phyloP scores from a whole-genome alignment of 257 asterid species.

The Solanum okadae region DNA sequence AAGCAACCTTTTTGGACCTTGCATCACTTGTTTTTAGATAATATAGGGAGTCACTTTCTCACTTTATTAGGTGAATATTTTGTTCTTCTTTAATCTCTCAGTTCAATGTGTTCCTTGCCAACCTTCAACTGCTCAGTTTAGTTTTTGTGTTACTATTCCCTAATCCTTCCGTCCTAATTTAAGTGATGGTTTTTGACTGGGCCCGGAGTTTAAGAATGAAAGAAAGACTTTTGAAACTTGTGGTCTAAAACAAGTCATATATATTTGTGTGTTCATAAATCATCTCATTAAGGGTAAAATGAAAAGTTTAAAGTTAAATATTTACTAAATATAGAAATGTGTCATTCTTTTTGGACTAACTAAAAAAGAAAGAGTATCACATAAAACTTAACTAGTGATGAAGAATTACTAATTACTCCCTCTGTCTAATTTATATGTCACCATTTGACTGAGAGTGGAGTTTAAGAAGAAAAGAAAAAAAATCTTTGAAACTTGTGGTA shows the following conservation, averaged over 20 bases:
- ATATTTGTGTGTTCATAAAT: background rate
- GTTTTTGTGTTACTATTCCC: background rate
- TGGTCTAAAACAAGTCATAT: background rate
- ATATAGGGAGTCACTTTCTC: background rate
- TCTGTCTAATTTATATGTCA: background rate
- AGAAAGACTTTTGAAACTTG: background rate
- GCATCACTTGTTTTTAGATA: background rate
- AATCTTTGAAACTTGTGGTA: background rate
- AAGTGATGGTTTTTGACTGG: background rate
- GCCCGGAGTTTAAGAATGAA: background rate
- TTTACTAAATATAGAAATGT: background rate
- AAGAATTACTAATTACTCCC: background rate
- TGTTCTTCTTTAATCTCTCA: background rate
- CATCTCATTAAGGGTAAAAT: background rate
- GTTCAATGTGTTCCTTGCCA: background rate
- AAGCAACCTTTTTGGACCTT: slow-evolving; percentile 18
- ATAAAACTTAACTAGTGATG: background rate
- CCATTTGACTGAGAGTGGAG: background rate
- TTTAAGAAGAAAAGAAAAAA: background rate
- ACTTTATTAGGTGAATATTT: background rate
- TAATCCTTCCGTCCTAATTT: background rate
- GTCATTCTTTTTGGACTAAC: background rate
- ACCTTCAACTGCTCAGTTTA: background rate
- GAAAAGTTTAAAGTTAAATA: background rate
- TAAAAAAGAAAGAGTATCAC: background rate